Conservation (phyloP, 768 basidiomycete species). For the Ramaria rubella region DNA sequence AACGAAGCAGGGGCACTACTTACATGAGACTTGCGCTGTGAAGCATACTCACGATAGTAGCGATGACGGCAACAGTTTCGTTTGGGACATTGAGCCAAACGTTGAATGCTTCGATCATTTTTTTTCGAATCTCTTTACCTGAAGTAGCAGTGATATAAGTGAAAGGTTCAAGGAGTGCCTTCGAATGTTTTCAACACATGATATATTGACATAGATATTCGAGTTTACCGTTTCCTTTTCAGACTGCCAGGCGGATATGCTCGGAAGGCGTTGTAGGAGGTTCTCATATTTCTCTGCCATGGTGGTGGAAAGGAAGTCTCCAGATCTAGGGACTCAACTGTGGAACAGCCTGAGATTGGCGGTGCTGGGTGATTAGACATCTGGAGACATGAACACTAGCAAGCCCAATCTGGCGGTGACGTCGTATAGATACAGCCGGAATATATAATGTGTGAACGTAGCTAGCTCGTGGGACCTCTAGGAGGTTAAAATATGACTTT, state of each 20-base stretch:
- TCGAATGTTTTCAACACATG: background rate
- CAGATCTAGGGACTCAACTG: too few species aligned
- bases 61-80: slow-evolving; percentile 65
- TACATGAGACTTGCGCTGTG: slow-evolving; percentile 94
- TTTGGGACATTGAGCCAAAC: slow-evolving; percentile 78
- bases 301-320: background rate
- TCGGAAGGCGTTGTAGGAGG: slow-evolving; percentile 3
- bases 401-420: too few species aligned
- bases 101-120: slow-evolving; percentile 91
- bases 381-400: too few species aligned
- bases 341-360: too few species aligned
- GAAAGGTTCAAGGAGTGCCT: slow-evolving; percentile 79
- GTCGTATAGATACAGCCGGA: too few species aligned
- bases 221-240: slow-evolving; percentile 2
- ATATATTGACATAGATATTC: background rate
- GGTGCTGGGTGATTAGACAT: too few species aligned
- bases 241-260: background rate
- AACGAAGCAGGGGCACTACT: slow-evolving; percentile 19
- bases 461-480: too few species aligned
- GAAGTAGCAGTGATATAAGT: slow-evolving; percentile 76
- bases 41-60: slow-evolving; percentile 83
- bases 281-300: slow-evolving; percentile 6
- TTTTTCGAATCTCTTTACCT: slow-evolving; percentile 86
- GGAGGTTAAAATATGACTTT: too few species aligned
- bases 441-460: too few species aligned